phyloP scores from a whole-genome alignment of 2,329 filamentous ascomycete genomes.

The Cercospora canescens region DNA sequence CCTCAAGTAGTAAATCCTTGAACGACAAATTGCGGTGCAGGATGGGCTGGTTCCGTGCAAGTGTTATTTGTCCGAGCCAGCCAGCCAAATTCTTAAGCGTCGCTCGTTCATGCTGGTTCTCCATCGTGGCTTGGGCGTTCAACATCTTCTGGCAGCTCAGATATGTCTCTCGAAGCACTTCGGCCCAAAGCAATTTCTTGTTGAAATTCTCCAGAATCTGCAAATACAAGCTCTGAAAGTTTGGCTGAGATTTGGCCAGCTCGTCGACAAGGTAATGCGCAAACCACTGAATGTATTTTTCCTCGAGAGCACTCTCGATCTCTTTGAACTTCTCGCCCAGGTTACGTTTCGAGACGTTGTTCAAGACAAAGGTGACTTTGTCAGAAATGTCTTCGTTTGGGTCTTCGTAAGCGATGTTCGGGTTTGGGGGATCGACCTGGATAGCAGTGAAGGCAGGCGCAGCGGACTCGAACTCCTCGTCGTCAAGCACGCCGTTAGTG shows the following conservation, averaged over 20 bases:
- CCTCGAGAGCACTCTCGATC: conserved; percentile 73
- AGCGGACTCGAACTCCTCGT: conserved; percentile 61
- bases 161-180: conserved; percentile 92
- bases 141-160: conserved; percentile 81
- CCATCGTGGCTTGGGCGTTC: conserved; percentile 84
- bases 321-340: conserved; percentile 81
- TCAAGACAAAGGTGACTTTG: conserved; percentile 91
- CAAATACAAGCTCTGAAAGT: conserved; percentile 91
- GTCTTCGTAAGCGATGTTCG: conserved; percentile 70
- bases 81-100: conserved; percentile 91
- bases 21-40: conserved; percentile 96
- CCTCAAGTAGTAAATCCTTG: conserved; percentile 91
- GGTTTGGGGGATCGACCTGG: conserved; percentile 68
- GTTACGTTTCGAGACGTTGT: conserved; percentile 92
- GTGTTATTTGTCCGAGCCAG: conserved; percentile 90
- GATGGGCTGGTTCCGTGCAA: conserved; percentile 92
- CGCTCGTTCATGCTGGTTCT: conserved; percentile 77
- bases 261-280: conserved; percentile 93
- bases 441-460: conserved; percentile 76
- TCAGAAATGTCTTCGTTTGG: conserved; percentile 84
- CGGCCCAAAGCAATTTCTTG: conserved; percentile 75
- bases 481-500: conserved; percentile 71
- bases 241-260: conserved; percentile 94
- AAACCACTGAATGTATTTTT: conserved; percentile 92
- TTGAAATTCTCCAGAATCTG: conserved; percentile 83